phyloP scores from a whole-genome alignment of 306 rosid genomes.

The Citrullus amarus region DNA sequence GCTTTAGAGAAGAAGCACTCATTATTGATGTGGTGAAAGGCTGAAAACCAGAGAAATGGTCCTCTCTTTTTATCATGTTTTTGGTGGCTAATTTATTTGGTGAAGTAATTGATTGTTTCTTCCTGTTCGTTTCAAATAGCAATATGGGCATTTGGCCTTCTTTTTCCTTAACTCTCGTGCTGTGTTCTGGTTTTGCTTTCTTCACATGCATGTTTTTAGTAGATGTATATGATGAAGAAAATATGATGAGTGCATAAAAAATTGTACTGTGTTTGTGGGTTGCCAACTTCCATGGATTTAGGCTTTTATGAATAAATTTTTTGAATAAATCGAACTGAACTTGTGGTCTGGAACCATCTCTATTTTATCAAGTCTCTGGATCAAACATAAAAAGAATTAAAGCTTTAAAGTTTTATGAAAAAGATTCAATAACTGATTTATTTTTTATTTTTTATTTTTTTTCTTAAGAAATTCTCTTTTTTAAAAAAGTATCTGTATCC shows the following conservation, averaged over 20 bases:
- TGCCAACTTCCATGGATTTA: not conserved
- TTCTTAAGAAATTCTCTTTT: too few species aligned
- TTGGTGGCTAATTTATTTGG: not conserved
- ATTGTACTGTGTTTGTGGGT: not conserved
- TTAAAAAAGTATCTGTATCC: too few species aligned
- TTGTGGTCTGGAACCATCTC: not conserved
- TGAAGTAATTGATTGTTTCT: not conserved
- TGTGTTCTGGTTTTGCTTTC: not conserved
- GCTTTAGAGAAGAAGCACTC: not conserved
- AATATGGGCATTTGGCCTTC: not conserved
- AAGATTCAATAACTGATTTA: not conserved
- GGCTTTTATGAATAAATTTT: not conserved
- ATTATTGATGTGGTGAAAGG: not conserved
- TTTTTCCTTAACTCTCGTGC: not conserved
- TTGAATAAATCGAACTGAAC: not conserved
- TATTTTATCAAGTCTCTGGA: not conserved
- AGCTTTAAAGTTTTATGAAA: not conserved
- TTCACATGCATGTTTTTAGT: constrained; percentile 1
- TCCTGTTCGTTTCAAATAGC: not conserved
- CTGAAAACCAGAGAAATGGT: not conserved
- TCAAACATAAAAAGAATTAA: not conserved
- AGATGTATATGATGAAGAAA: not conserved
- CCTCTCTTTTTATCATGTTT: not conserved
- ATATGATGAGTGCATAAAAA: not conserved
- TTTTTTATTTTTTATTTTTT: too few species aligned